phyloP scores from a whole-genome alignment of 2,329 filamentous ascomycete genomes.

The Elsinoe necatrix region DNA sequence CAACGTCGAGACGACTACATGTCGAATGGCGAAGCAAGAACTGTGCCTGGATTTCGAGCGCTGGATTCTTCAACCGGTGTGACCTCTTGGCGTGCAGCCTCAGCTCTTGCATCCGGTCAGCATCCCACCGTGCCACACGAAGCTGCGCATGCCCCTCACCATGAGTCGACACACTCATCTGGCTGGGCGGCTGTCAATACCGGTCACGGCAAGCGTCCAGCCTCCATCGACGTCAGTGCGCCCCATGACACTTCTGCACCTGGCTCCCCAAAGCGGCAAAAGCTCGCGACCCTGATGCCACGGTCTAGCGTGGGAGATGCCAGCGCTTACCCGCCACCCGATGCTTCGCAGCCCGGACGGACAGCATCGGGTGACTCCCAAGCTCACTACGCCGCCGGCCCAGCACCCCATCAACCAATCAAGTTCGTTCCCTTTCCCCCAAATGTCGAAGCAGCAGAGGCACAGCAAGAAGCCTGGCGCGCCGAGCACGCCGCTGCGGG shows the following conservation, averaged over 20 bases:
- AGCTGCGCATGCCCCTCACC: conserved; percentile 18
- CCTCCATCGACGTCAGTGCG: conserved; percentile 31
- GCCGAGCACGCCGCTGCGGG: conserved; percentile 4
- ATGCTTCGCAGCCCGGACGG: conserved; percentile 20
- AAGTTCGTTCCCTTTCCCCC: conserved; percentile 24
- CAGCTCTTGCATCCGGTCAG: conserved; percentile 14
- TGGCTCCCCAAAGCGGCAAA: conserved; percentile 39
- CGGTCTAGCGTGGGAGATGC: conserved; percentile 27
- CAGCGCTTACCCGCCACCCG: conserved; percentile 18
- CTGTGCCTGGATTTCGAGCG: conserved; percentile 17
- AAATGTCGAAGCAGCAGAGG: conserved; percentile 11
- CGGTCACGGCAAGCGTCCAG: conserved; percentile 33
- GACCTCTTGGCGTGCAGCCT: conserved; percentile 19
- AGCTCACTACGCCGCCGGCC: not conserved
- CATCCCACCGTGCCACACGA: conserved; percentile 19
- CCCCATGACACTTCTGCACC: conserved; percentile 25
- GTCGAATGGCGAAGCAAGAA: not conserved
- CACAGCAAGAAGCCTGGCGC: conserved; percentile 11
- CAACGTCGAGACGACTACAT: conserved; percentile 22
- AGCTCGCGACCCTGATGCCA: conserved; percentile 34
- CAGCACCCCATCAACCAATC: not conserved
- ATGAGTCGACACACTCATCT: conserved; percentile 22
- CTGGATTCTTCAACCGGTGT: conserved; percentile 15
- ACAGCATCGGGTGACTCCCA: conserved; percentile 4
- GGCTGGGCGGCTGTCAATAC: conserved; percentile 41